Evolutionary conservation across 1,139 yeast species (phyloP), one percentile per base, ranked within the genome.

Genomic region (Meyerozyma smithsonii): DNA sequence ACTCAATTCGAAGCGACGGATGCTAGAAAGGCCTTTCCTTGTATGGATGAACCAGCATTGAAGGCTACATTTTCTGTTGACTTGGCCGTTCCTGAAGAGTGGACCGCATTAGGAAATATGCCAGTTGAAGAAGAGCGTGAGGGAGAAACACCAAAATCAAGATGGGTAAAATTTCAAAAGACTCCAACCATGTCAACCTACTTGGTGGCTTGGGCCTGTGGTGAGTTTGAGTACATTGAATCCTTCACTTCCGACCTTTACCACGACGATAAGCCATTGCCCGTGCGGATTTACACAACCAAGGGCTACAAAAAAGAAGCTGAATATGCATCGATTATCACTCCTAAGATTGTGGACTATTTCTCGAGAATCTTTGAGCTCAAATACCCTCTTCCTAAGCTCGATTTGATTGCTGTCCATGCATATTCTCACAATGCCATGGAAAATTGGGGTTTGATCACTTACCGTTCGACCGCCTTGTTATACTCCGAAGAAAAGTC

Each of bases 401-500:
- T 82, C 60, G 90, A 84, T 58, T 69, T 82, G 61, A 79, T 87
- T 46, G 89, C 88, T 10, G 84, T 83, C 40, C 90, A 83, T 52
- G 81, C 84, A 46, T 84, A 81, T 55, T 72, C 84, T 20, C 87
- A 84, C 39, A 87, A 86, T 52, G 92, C 90, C 38, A 87, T 87
- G 96, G 96, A 87, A 66, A 87, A 87, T 68, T 85, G 90, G 86
- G 95, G 95, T 39, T 66, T 86, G 44, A 77, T 87, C 51, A 86
- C 95, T 14, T 87, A 84, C 66, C 79, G 95, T 60, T 77, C 83
- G 36, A 85, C 84, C 19, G 95, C 86, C 35, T 61, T 87, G 44
- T 70, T 86, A 49, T 79, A 74, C 53, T 85, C 82, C 42, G 83
- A 79, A 46, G 69, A 74, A 45, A 77, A 80, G 43, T 78, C 88